Percentiles rank a stretch among this genome's conserved stretches.
Conservation (phyloP, 2,329 filamentous ascomycete genomes). For the Penicillium sp. region DNA sequence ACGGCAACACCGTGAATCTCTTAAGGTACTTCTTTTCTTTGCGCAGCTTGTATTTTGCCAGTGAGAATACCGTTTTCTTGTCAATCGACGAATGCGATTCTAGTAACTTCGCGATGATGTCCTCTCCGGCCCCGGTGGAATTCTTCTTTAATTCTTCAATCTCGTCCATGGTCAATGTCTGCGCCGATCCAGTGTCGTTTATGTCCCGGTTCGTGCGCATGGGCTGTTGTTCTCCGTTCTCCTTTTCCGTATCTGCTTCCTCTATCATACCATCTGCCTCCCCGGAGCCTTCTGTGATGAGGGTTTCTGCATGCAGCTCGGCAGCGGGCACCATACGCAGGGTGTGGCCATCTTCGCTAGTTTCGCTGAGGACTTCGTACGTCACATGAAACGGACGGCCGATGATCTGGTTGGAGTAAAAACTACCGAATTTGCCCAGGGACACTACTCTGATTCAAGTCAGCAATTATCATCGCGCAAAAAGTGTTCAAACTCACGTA, state of each 20-base stretch:
- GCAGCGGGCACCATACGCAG: conserved; percentile 74
- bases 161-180: conserved; percentile 69
- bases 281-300: conserved; percentile 50
- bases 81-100: conserved; percentile 84
- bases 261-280: conserved; percentile 36
- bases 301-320: conserved; percentile 75
- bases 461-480: too few relatives aligned
- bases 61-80: conserved; percentile 88
- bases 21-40: conserved; percentile 93
- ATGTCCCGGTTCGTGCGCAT: conserved; percentile 63
- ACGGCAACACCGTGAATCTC: conserved; percentile 76
- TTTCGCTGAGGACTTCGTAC: conserved; percentile 77
- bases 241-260: conserved; percentile 26
- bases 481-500: conserved; percentile 54
- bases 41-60: conserved; percentile 92
- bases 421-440: conserved; percentile 87
- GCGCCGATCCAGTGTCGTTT: conserved; percentile 61
- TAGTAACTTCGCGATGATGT: conserved; percentile 89
- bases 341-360: conserved; percentile 56
- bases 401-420: conserved; percentile 83
- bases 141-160: conserved; percentile 70
- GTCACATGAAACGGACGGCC: conserved; percentile 89
- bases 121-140: conserved; percentile 73
- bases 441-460: conserved; percentile 65
- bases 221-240: conserved; percentile 37